These are phyloP conservation scores for Kappamyces sp. DNA, from an alignment of 192 early-diverging fungal genomes.

Conservation along the genomic window DNA sequence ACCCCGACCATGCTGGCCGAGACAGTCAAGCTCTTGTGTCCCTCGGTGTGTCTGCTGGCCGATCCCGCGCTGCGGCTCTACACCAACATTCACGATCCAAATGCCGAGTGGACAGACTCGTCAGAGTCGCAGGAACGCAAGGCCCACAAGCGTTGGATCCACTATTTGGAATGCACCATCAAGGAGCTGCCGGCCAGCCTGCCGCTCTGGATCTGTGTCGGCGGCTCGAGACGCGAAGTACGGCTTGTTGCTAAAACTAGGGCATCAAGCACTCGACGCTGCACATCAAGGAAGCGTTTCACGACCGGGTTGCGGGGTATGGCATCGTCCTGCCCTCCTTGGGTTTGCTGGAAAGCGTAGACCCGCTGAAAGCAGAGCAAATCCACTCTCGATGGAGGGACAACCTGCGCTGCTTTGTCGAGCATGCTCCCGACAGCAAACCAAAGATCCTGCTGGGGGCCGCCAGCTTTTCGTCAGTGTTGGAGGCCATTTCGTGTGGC, in stretches of 20 bases:
- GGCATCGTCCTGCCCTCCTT: constrained; percentile 6
- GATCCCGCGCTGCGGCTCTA: constrained; percentile 3
- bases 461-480: background rate
- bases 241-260: too few relatives aligned
- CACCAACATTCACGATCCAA: background rate
- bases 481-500: background rate
- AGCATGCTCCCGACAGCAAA: background rate
- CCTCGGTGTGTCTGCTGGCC: background rate
- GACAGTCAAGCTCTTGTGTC: background rate
- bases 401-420: background rate
- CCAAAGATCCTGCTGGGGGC: constrained; percentile 8
- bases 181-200: background rate
- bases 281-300: background rate
- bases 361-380: background rate
- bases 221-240: background rate
- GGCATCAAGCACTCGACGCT: background rate
- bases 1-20: background rate
- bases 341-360: background rate
- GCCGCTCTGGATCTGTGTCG: constrained; percentile 4
- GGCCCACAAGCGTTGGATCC: constrained; percentile 1
- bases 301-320: background rate
- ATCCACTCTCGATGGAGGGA: background rate
- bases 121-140: constrained; percentile 10
- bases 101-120: background rate
- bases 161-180: background rate